Evolutionary conservation across 148 eudicot genomes (phyloP).

Genomic region (Rhododendron ferrugineum): DNA sequence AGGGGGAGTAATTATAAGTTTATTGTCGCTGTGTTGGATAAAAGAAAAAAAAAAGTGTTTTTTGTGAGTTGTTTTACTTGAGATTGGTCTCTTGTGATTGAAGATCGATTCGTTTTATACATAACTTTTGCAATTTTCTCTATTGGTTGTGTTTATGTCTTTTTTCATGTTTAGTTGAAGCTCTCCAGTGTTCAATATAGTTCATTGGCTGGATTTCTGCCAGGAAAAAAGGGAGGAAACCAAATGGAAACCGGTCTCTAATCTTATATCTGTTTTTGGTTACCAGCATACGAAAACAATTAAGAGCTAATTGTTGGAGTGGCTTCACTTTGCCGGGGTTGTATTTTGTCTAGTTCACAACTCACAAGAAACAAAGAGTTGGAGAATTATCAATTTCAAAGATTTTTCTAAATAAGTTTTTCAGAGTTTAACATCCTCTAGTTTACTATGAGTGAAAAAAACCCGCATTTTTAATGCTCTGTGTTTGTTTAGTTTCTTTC

Average conservation of each 20-base stretch:
- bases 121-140: neutral
- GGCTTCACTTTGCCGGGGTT: neutral
- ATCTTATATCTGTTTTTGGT: neutral
- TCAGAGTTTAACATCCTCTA: neutral
- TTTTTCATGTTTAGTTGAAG: neutral
- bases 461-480: neutral
- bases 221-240: neutral
- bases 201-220: neutral
- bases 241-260: neutral
- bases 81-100: neutral
- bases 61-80: neutral
- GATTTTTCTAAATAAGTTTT: neutral
- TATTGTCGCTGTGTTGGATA: neutral
- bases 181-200: neutral
- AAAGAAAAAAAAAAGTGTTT: neutral
- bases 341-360: conserved; percentile 1
- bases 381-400: neutral
- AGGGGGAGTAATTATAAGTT: neutral
- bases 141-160: neutral
- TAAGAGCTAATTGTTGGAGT: neutral
- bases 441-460: neutral
- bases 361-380: neutral
- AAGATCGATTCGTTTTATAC: neutral
- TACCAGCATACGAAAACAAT: neutral
- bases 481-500: neutral